Evolutionary conservation across 1,284 basidiomycete genomes (phyloP).

Genomic region (Ustilago xerochloae): DNA sequence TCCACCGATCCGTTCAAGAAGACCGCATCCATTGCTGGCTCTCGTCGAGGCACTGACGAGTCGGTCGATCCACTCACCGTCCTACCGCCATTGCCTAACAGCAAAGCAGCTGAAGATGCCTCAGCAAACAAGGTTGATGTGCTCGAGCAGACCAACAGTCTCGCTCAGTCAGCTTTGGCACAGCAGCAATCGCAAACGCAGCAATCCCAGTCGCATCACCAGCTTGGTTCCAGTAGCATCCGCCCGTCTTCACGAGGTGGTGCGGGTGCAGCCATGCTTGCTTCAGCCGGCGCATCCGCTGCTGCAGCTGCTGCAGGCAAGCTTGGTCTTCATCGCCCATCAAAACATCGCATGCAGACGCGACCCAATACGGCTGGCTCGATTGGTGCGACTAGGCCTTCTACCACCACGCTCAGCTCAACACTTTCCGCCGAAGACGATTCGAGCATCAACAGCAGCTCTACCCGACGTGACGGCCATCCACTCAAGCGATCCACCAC

Average conservation of each 20-base stretch:
- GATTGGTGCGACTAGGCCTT: constrained; percentile 41
- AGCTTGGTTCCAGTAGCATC: constrained; percentile 9
- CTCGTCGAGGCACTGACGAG: constrained; percentile 48
- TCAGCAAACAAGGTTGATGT: constrained; percentile 35
- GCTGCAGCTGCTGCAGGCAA: constrained; percentile 60
- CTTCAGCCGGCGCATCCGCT: constrained; percentile 53
- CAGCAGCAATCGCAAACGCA: constrained; percentile 27
- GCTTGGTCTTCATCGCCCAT: constrained; percentile 55
- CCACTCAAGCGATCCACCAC: constrained; percentile 37
- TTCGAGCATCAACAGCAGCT: constrained; percentile 19
- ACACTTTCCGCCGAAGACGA: constrained; percentile 47
- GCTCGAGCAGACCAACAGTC: constrained; percentile 42
- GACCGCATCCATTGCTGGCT: constrained; percentile 26
- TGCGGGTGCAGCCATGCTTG: constrained; percentile 35
- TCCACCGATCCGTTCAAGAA: constrained; percentile 40
- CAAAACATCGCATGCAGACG: constrained; percentile 36
- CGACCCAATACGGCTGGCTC: constrained; percentile 60
- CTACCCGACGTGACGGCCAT: constrained; percentile 23
- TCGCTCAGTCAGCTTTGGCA: constrained; percentile 30
- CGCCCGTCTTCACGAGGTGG: constrained; percentile 46
- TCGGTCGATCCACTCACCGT: constrained; percentile 41
- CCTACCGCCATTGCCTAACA: constrained; percentile 17
- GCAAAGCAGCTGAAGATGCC: constrained; percentile 30
- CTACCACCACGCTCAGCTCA: constrained; percentile 42
- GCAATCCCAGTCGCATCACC: constrained; percentile 9